Evolutionary conservation across 306 rosid species (phyloP), one percentile per base, ranked within the genome.

Genomic region (Pyrus bretschneideri): DNA sequence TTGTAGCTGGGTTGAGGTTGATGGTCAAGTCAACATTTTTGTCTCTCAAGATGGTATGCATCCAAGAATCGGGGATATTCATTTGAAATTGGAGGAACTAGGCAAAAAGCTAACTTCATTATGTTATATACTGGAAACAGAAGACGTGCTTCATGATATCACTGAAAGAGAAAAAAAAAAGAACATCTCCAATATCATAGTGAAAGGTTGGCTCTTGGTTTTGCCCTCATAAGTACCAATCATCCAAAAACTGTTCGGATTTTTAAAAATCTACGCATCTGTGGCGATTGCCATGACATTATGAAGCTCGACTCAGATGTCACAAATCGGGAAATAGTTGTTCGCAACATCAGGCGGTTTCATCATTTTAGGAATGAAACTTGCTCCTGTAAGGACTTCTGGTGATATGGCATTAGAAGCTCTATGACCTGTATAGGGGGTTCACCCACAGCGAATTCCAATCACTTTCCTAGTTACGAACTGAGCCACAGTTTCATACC

Each of bases 1-100:
- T 19, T 80, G 87, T 74, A 84, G 87, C 80, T 84, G 87, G 87
- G 63, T 81, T 58, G 82, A 80, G 59, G 78, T 75, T 27, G 72
- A 84, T 59, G 77, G 82, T 54, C 77, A 84, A 80, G 78, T 72
- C 60, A 84, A 84, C 40, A 57, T 42, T 44, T 81, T 84, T 73
- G 67, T 74, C 72, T 81, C 87, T 57, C 87, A 81, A 23, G 87
- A 77, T 74, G 18, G 46, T 74, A 80, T 82, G 42, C 87, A 84
- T 73, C 87, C 78, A 55, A 75, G 46, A 70, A 64, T 74, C 54
- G 54, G 69, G 78, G 78, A 81, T 74, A 77, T 84, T 27, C 73
- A 84, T 74, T 25, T 58, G 65, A 58, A 80, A 54, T 73, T 84
- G 59, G 75, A 77, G 71, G 85, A 84, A 55, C 83, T 84, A 31